Evolutionary conservation across 805 yeast genomes (phyloP), one percentile per base, ranked within the genome.

Genomic region (Ogataea allantospora): DNA sequence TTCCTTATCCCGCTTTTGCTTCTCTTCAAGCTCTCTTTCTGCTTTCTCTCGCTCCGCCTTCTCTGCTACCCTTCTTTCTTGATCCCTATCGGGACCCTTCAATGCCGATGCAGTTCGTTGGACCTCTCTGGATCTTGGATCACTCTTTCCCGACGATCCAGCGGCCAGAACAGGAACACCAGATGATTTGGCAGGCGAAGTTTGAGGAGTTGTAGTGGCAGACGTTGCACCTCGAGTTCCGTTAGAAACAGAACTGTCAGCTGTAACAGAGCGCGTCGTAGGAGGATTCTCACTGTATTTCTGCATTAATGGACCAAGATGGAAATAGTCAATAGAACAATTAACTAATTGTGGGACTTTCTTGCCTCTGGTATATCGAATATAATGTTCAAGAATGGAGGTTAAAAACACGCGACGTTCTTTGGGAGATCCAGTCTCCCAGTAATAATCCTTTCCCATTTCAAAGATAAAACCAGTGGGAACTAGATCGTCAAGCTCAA

Each of bases 401-500:
- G 71, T 70, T 13, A 78, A 63, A 60, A 83, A 82, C 3, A 75
- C 79, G 7, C 72, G 68, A 43, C 82, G 70, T 47, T 78, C 88
- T 38, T 71, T 70, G 1, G 78, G 65, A 0, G 77, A 60, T 38
- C 70, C 66, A 1, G 86, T 78, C 45, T 73, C 80, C 97, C 97
- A 89, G 62, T 80, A 89, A 59, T 89, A 91, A 30, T 72, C 77
- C 55, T 88, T 89, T 27, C 83, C 83, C 55, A 91, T 69, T 12
- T 67, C 66, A 36, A 84, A 66, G 0, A 71, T 44, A 40, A 85
- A 68, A 2, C 89, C 88, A 33, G 75, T 72, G 2, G 68, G 72
- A 9, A 71, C 72, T 18, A 63, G 71, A 21, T 44, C 37, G 43
- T 80, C 86, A 38, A 75, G 68, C 21, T 79, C 78, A 2, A 89